phyloP scores from a whole-genome alignment of 2,329 filamentous ascomycete genomes.

The Colletotrichum sidae region DNA sequence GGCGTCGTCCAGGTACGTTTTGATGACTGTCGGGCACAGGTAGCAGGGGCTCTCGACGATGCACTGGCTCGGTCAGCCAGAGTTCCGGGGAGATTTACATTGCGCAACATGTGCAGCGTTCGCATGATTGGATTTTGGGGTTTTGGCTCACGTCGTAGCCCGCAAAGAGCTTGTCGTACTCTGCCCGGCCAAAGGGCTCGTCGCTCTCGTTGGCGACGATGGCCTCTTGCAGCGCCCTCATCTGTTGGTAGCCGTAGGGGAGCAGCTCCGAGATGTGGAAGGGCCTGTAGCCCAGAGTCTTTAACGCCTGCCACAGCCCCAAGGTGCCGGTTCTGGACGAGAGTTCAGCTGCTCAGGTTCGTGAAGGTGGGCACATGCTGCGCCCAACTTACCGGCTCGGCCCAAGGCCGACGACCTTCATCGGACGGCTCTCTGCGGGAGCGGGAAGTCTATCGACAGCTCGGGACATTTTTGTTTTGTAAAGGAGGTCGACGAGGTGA shows the following conservation, averaged over 20 bases:
- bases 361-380: neutral
- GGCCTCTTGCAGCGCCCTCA: conserved; percentile 47
- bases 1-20: conserved; percentile 43
- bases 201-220: conserved; percentile 41
- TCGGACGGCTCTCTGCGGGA: conserved; percentile 16
- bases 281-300: conserved; percentile 49
- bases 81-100: no score
- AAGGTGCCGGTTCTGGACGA: conserved; percentile 48
- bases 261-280: conserved; percentile 51
- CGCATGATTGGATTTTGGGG: no score
- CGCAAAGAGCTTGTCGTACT: conserved; percentile 55
- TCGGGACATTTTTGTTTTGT: conserved; percentile 18
- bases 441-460: conserved; percentile 33
- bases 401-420: conserved; percentile 32
- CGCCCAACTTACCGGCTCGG: conserved; percentile 22
- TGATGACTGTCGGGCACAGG: conserved; percentile 45
- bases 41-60: conserved; percentile 40
- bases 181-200: conserved; percentile 46
- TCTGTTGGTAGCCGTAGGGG: conserved; percentile 39
- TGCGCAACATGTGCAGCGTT: neutral
- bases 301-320: conserved; percentile 49
- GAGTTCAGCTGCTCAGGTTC: neutral
- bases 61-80: conserved; percentile 6
- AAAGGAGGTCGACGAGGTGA: neutral
- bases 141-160: conserved; percentile 46